Evolutionary conservation across 352 stramenopile genomes (phyloP), one percentile per base, ranked within the genome.

Genomic region (Pythium scleroteichum): DNA sequence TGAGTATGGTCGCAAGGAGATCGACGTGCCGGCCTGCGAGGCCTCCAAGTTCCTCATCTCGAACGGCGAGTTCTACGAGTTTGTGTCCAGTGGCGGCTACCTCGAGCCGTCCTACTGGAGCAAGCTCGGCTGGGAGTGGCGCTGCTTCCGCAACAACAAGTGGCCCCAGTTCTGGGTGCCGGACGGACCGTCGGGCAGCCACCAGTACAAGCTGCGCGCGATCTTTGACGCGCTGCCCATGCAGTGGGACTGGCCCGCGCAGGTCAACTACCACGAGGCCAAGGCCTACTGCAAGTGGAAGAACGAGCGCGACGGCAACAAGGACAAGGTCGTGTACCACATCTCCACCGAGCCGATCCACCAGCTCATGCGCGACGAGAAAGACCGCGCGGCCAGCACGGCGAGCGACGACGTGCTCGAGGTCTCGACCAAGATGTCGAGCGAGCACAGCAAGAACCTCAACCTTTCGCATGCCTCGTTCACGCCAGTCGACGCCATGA

Each of bases 241-340:
- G 94, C 91, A 89, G 56, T 98, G 92, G 95, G 89, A 94, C 69
- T 98, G 94, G 94, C 97, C 96, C 0, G 96, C 94, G 14, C 88
- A 98, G 65, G 94, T 98, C 5, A 99, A 98, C 58, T 87, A 97
- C 50, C 97, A 99, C 69, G 97, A 99, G 62, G 94, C 94, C 16
- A 84, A 97, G 61, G 94, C 94, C 7, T 98, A 94, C 66, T 94
- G 85, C 62, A 87, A 89, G 70, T 97, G 89, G 89, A 95, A 94
- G 52, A 82, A 71, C 53, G 64, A 62, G 27, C 47, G 78, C 55
- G 85, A 91, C 38, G 66, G 75, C 55, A 87, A 87, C 54, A 68
- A 78, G 29, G 77, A 85, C 42, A 71, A 68, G 26, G 69, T 90
- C 16, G 73, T 87, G 44, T 97, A 96, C 58, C 88, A 97, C 50